These are phyloP conservation scores for Paspalum notatum DNA, from an alignment of 176 grass and related monocot genomes.

Conservation along the genomic window DNA sequence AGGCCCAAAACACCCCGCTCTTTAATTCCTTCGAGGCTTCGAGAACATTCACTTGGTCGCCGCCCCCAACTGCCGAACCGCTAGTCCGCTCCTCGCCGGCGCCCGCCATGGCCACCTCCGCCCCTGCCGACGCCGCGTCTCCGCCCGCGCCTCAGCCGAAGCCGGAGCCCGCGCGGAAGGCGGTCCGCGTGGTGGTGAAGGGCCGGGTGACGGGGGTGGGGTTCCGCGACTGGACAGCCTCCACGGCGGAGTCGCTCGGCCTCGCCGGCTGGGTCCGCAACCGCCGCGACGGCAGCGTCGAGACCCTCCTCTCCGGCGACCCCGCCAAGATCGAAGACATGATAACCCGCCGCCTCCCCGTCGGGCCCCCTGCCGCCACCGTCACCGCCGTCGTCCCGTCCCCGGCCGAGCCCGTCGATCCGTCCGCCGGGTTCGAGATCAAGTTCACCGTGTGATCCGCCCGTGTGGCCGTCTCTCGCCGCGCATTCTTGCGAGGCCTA, in stretches of 20 bases:
- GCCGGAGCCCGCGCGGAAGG: conserved; percentile 31
- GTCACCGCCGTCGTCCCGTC: conserved; percentile 68
- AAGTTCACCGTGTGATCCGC: conserved; percentile 58
- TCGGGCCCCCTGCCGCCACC: conserved; percentile 43
- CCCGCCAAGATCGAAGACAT: conserved; percentile 67
- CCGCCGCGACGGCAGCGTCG: conserved; percentile 76
- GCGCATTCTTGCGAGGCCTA: neutral
- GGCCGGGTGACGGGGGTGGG: conserved; percentile 79
- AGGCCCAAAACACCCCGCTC: neutral
- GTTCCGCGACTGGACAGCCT: conserved; percentile 82
- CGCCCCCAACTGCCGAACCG: neutral
- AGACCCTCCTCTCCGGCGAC: conserved; percentile 77
- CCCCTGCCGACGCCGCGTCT: conserved; percentile 25
- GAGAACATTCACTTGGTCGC: neutral
- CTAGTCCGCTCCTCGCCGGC: too few relatives aligned
- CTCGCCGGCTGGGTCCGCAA: conserved; percentile 86
- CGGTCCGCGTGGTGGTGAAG: conserved; percentile 68
- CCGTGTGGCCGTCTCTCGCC: neutral
- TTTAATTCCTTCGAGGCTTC: neutral
- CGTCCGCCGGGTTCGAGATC: conserved; percentile 61
- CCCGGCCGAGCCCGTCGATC: conserved; percentile 51
- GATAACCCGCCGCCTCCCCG: conserved; percentile 52
- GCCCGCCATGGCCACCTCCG: conserved; percentile 43
- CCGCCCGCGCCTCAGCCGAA: conserved; percentile 25
- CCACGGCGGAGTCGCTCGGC: conserved; percentile 67